Percentiles rank a stretch among this genome's conserved stretches.
Conservation (phyloP, 2,329 filamentous ascomycete genomes). For the Tolypocladium ophioglossoides region DNA sequence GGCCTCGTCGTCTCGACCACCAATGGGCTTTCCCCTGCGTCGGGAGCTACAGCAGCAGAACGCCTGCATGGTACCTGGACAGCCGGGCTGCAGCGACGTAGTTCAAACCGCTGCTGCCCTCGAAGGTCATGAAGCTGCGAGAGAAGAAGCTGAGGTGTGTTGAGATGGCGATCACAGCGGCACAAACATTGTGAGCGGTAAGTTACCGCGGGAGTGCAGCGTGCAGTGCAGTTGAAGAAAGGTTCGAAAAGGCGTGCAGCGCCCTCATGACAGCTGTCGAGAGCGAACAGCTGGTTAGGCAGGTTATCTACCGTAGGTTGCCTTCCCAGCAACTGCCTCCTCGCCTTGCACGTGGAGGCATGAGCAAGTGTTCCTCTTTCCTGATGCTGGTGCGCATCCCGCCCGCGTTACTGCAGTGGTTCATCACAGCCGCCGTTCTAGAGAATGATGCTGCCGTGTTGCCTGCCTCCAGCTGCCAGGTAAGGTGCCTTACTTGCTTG, state of each 20-base stretch:
- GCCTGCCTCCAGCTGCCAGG: too few relatives aligned
- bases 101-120: neutral
- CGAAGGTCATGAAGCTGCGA: neutral
- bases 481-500: too few relatives aligned
- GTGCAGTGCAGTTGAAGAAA: neutral
- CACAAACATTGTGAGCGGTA: neutral
- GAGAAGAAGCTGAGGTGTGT: neutral
- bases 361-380: neutral
- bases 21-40: neutral
- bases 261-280: neutral
- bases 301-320: neutral
- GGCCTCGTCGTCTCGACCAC: neutral
- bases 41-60: constrained; percentile 14
- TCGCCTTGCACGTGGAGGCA: neutral
- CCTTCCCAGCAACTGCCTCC: neutral
- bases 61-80: constrained; percentile 5
- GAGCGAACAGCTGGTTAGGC: neutral
- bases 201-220: neutral
- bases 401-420: too few relatives aligned
- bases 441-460: neutral
- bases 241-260: neutral
- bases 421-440: too few relatives aligned
- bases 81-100: neutral
- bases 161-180: neutral
- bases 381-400: neutral